Percentiles rank a stretch among this genome's conserved stretches.
These are phyloP conservation scores for Balakata baccata DNA, from an alignment of 345 rosid species.

Conservation along the genomic window DNA sequence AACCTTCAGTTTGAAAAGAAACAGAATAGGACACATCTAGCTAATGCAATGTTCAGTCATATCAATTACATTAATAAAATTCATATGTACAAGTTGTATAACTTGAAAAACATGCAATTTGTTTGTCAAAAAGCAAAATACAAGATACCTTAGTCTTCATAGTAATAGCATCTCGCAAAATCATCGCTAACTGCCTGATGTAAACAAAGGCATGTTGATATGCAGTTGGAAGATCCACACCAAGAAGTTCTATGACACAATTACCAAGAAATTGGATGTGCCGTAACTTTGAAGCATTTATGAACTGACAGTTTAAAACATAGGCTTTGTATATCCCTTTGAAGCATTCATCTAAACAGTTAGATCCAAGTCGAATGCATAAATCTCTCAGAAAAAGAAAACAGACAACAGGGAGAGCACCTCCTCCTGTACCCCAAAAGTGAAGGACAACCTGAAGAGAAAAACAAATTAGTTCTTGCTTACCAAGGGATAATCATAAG, in stretches of 20 bases:
- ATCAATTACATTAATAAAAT: neutral
- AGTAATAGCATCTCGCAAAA: conserved; percentile 77
- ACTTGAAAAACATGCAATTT: neutral
- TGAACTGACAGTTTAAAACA: conserved; percentile 79
- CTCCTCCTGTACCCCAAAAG: conserved; percentile 96
- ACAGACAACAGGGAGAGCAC: conserved; percentile 77
- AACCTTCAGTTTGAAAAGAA: neutral
- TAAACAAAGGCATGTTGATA: conserved; percentile 93
- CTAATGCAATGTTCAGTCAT: neutral
- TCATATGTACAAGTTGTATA: too few relatives aligned
- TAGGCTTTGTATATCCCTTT: conserved; percentile 90
- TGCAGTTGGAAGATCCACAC: conserved; percentile 80
- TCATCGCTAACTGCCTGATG: conserved; percentile 80
- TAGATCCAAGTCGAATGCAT: conserved; percentile 73
- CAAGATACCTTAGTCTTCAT: conserved; percentile 74
- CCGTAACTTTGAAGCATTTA: conserved; percentile 72
- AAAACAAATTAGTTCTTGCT: neutral
- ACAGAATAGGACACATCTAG: neutral
- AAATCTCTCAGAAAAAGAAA: conserved; percentile 79
- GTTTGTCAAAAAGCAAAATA: neutral
- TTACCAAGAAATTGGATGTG: conserved; percentile 84
- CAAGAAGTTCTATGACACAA: conserved; percentile 75
- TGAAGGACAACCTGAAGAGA: conserved; percentile 71
- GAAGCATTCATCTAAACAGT: conserved; percentile 81
- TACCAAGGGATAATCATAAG: neutral